Evolutionary conservation across 805 yeast species (phyloP).

Genomic region (Cyberlindnera xishuangbannaensis): DNA sequence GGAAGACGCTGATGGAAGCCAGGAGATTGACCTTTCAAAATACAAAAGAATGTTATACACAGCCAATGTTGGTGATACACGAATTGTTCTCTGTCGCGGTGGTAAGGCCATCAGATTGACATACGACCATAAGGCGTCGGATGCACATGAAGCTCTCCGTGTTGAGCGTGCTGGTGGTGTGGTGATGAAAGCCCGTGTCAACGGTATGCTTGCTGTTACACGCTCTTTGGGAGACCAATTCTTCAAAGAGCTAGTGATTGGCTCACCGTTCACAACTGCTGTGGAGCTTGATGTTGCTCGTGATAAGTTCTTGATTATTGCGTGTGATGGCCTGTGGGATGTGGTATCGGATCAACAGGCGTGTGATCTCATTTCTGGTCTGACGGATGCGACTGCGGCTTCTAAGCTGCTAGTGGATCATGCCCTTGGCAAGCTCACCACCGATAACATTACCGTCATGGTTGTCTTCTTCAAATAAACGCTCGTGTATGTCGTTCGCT

Average conservation of each 20-base stretch:
- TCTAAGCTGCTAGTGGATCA: slow-evolving; percentile 59
- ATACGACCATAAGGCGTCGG: slow-evolving; percentile 93
- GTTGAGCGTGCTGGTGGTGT: slow-evolving; percentile 79
- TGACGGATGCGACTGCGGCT: slow-evolving; percentile 56
- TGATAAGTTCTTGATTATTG: slow-evolving; percentile 80
- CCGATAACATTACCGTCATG: slow-evolving; percentile 93
- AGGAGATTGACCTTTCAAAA: slow-evolving; percentile 25
- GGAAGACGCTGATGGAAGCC: too few relatives aligned
- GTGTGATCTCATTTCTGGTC: slow-evolving; percentile 56
- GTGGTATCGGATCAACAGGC: slow-evolving; percentile 84
- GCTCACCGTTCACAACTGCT: slow-evolving; percentile 87
- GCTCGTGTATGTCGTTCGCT: not conserved
- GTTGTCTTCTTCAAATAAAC: slow-evolving; percentile 43
- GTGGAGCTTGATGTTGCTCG: slow-evolving; percentile 54
- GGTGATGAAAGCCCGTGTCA: slow-evolving; percentile 84
- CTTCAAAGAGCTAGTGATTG: slow-evolving; percentile 83
- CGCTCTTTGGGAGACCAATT: slow-evolving; percentile 91
- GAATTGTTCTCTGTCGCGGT: slow-evolving; percentile 72
- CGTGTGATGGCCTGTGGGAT: slow-evolving; percentile 98
- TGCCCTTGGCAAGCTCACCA: slow-evolving; percentile 74
- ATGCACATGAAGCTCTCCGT: slow-evolving; percentile 67
- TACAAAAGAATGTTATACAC: slow-evolving; percentile 80
- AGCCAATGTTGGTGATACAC: slow-evolving; percentile 92
- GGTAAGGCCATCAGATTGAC: slow-evolving; percentile 74
- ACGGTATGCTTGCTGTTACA: slow-evolving; percentile 93